Evolutionary conservation across 1,284 basidiomycete genomes (phyloP).

Genomic region (Nidula niveotomentosa): DNA sequence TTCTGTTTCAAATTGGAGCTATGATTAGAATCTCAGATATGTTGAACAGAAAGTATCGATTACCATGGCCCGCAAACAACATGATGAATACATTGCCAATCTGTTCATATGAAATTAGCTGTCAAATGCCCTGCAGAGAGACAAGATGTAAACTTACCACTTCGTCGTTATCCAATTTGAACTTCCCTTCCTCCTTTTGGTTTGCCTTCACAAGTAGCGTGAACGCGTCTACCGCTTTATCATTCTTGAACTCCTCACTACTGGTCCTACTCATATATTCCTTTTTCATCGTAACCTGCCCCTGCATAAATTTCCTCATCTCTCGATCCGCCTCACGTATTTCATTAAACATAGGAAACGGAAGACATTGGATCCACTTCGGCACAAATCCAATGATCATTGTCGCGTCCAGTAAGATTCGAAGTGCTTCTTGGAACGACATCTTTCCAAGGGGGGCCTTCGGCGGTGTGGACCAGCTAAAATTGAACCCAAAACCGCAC

Average conservation of each 20-base stretch:
- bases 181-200: constrained; percentile 44
- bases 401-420: constrained; percentile 30
- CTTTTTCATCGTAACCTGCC: constrained; percentile 33
- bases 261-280: constrained; percentile 19
- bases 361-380: constrained; percentile 41
- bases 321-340: constrained; percentile 20
- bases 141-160: constrained; percentile 28
- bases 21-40: constrained; percentile 15
- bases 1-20: constrained; percentile 28
- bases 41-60: constrained; percentile 19
- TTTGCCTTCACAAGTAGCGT: constrained; percentile 51
- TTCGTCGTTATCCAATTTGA: constrained; percentile 43
- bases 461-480: constrained; percentile 40
- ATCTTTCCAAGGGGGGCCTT: constrained; percentile 33
- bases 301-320: constrained; percentile 39
- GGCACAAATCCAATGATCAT: constrained; percentile 30
- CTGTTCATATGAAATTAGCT: constrained; percentile 20
- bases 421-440: constrained; percentile 43
- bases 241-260: constrained; percentile 7
- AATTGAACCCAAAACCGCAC: constrained; percentile 51
- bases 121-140: background rate
- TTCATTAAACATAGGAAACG: constrained; percentile 10
- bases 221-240: constrained; percentile 36
- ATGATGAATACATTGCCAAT: constrained; percentile 54
- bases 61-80: constrained; percentile 58